Evolutionary conservation across 2,329 filamentous ascomycete genomes (phyloP), one percentile per base, ranked within the genome.

Genomic region (Sporothrix euskadiensis): DNA sequence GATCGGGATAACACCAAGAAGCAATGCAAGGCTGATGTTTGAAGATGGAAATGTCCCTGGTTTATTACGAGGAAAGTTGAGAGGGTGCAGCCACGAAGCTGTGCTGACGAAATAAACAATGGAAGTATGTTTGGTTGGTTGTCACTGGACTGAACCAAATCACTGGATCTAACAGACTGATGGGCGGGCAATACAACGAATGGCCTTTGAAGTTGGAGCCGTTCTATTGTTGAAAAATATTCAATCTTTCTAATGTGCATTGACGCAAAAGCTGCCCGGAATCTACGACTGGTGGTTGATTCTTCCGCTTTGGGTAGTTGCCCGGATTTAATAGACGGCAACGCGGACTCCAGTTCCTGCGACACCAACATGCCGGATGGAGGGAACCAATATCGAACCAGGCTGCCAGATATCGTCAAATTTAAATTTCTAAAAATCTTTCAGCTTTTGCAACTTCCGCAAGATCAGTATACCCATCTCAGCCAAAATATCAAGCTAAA

Each of bases 271-370:
- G 2, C 39, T 66, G 39, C 12, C 26, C 39, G 61, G 39, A 26
- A 22, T n/a, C 14, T 47, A 16, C 61, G 61, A 7, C n/a, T 22
- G 44, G 10, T 2, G 26, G 26, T 26, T 26, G 26, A 26, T 47
- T 16, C 59, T 66, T 26, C 39, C 16, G 30, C 26, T 44, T 66
- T 30, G 10, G 61, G 39, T 4, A 7, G 41, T 10, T 30, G 39
- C 39, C 32, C 61, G 61, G 61, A 41, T 47, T 66, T 47, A 66
- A 30, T 14, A 30, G n/a, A n/a, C 61, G 35, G n/a, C 61, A 47
- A 30, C n/a, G 22, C 61, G 39, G 56, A 59, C 56, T 59, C 19
- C 56, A 59, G 30, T 44, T 47, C 59, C 61, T 47, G 39, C 61
- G 61, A 47, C 35, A 41, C 61, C 61, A 44, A 30, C 39, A 8